Evolutionary conservation across 495 filamentous ascomycete species (phyloP).

Genomic region (Tuber melanosporum): DNA sequence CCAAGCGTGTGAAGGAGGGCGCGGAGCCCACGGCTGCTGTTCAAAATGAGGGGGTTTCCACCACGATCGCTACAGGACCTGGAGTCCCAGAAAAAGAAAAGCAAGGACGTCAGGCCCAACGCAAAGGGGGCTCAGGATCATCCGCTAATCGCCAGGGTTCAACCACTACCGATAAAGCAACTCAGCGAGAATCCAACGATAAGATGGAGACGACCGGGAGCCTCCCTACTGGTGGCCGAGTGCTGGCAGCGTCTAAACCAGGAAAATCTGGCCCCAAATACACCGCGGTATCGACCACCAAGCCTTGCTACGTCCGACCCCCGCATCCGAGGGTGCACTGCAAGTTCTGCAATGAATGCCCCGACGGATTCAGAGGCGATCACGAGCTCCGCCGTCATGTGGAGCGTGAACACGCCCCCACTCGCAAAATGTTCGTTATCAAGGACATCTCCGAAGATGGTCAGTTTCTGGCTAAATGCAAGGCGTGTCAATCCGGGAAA

Average conservation of each 20-base stretch:
- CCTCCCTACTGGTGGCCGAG: neutral
- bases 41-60: neutral
- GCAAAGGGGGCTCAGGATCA: neutral
- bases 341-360: constrained; percentile 63
- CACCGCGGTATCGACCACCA: constrained; percentile 9
- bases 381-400: constrained; percentile 87
- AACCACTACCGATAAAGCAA: constrained; percentile 7
- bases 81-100: neutral
- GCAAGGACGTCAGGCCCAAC: constrained; percentile 3
- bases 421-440: constrained; percentile 69
- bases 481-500: constrained; percentile 69
- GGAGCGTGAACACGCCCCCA: constrained; percentile 67
- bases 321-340: constrained; percentile 72
- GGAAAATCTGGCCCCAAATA: constrained; percentile 25
- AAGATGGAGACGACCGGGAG: neutral
- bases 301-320: constrained; percentile 63
- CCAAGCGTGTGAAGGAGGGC: constrained; percentile 24
- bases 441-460: constrained; percentile 52
- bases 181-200: neutral
- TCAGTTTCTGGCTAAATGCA: constrained; percentile 73
- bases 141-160: constrained; percentile 1
- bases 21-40: neutral
- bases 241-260: constrained; percentile 25
- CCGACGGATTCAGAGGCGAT: constrained; percentile 84
- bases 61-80: neutral